Evolutionary conservation across 805 yeast species (phyloP).

Genomic region (Yarrowia divulgata): DNA sequence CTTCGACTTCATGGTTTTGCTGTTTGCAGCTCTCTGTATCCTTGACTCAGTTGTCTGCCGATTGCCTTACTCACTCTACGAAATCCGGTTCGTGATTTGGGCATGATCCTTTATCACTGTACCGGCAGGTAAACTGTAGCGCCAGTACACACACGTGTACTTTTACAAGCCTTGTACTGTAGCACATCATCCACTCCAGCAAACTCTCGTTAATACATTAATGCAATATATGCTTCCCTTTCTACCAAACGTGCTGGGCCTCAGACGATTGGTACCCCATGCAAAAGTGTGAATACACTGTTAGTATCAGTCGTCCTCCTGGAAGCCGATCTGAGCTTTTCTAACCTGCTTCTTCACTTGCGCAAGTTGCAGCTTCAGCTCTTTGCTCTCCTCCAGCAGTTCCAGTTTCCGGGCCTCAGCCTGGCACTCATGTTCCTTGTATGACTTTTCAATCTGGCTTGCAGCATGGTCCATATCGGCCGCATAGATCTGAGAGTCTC

Average conservation of each 20-base stretch:
- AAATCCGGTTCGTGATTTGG: too few species aligned
- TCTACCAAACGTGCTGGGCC: not conserved
- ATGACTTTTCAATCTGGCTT: constrained; percentile 12
- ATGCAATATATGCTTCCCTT: constrained; percentile 8
- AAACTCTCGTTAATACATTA: not conserved
- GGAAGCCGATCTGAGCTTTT: constrained; percentile 16
- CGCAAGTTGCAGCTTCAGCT: not conserved
- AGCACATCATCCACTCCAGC: too few species aligned
- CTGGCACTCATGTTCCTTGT: constrained; percentile 23
- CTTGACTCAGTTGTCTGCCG: too few species aligned
- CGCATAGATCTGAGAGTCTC: constrained; percentile 19
- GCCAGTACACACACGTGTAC: too few species aligned
- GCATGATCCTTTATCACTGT: too few species aligned
- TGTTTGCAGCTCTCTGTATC: too few species aligned
- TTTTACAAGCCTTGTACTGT: too few species aligned
- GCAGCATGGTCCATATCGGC: constrained; percentile 24
- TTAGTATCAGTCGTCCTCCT: constrained; percentile 18
- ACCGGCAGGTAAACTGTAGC: too few species aligned
- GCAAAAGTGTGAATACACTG: constrained; percentile 10
- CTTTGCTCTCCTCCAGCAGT: constrained; percentile 12
- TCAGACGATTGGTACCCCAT: constrained; percentile 4
- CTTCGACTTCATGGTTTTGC: too few species aligned
- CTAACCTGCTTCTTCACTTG: constrained; percentile 13
- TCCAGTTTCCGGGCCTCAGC: constrained; percentile 2
- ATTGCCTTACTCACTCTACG: too few species aligned